Base-by-base conservation (phyloP, 2,329 filamentous ascomycete genomes). In the Dactylellina drechsleri region DNA sequence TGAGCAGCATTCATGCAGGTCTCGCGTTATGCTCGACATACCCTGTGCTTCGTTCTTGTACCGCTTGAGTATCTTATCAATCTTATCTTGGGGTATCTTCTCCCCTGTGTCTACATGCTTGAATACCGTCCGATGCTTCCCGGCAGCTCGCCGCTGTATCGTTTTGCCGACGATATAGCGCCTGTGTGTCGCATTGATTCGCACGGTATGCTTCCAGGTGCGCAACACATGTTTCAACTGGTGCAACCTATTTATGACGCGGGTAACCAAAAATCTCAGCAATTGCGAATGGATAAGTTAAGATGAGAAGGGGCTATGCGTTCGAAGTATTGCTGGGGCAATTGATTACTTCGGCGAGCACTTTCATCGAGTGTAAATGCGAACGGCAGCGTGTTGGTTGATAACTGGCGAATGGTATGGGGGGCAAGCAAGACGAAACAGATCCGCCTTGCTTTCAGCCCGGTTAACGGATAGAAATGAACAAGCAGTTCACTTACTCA, bases 201-300 rank as follows among this genome's bases (percentile, higher is more conserved):
- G 70, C 49, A 74, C 70, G 4, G 70, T 74, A 49, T 57, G 60
- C 23, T 74, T 74, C 70, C 70, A 74, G 15, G 62, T 62, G 13
- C 70, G 52, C 62, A 74, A 62, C 18, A 67, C 70, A 50, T 74
- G 70, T 60, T 74, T 74, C 59, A 74, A 67, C 62, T 74, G 70
- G 57, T 74, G 70, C 50, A 74, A 56, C 36, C 70, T 74, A 41
- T 26, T 23, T n/a, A 53, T 18, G 58, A 40, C 50, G 15, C 43
- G 26, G 43, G 60, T 74, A 43, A 74, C 62, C 62, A 61, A 60
- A 26, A 49, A 18, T 47, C 31, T 47, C 15, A 16, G 23, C 13
- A 15, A 54, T 28, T 10, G 18, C 20, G 23, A 10, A 13, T 12
- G 52, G 52, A 8, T 16, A 20, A 18, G 7, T 36, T 36, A 10